These are phyloP conservation scores for Talaromyces nanjingensis DNA, from an alignment of 495 filamentous ascomycete species.

Conservation along the genomic window DNA sequence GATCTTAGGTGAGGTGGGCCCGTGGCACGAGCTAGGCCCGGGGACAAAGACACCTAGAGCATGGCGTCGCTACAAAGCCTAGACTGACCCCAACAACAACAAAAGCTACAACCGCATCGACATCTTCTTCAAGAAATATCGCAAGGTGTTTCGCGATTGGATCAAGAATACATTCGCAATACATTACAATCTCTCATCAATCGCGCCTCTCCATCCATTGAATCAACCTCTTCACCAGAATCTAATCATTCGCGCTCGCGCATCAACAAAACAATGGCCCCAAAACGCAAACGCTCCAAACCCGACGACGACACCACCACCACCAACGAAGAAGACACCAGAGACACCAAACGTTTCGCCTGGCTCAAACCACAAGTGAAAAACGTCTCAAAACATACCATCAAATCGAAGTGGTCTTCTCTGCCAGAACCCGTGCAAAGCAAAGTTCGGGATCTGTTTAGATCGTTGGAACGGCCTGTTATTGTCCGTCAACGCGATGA, in stretches of 20 bases:
- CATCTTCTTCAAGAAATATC: background rate
- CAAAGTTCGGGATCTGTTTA: slow-evolving; percentile 46
- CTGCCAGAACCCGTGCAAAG: slow-evolving; percentile 44
- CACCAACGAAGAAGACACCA: slow-evolving; percentile 13
- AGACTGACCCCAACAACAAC: no score
- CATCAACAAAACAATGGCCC: background rate
- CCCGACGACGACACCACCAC: slow-evolving; percentile 13
- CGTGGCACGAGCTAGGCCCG: background rate
- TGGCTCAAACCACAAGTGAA: slow-evolving; percentile 44
- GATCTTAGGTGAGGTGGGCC: no score
- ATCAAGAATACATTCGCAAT: no score
- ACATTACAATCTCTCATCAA: background rate
- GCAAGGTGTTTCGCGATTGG: background rate
- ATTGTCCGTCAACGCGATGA: slow-evolving; percentile 48
- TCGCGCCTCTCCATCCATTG: background rate
- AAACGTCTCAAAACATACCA: slow-evolving; percentile 47
- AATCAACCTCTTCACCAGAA: no score
- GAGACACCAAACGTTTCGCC: slow-evolving; percentile 26
- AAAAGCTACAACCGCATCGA: background rate
- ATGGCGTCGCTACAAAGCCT: no score
- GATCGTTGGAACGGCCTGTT: slow-evolving; percentile 47
- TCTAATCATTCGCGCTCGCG: background rate
- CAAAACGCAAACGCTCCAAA: slow-evolving; percentile 19
- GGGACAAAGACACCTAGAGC: no score
- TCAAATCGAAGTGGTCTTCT: slow-evolving; percentile 53